These are phyloP conservation scores for Coemansia sp. DNA, from an alignment of 192 early-diverging fungal genomes.

Conservation along the genomic window DNA sequence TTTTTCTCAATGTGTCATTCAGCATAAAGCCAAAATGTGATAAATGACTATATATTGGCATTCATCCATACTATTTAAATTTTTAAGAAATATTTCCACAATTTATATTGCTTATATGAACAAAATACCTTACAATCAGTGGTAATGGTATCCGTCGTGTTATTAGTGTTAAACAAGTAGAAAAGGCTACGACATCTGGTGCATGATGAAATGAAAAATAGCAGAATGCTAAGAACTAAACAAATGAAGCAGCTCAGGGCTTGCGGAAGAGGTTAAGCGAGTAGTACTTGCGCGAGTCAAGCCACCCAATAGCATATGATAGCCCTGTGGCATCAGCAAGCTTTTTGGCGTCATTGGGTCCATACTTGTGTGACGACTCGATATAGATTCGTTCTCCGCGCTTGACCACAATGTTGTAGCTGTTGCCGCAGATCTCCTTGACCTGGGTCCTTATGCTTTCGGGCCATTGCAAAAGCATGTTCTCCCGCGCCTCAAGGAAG, in stretches of 20 bases:
- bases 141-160: neutral
- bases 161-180: no score
- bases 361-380: constrained; percentile 89
- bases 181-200: no score
- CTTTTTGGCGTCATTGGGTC: constrained; percentile 52
- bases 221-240: neutral
- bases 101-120: no score
- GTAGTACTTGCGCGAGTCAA: constrained; percentile 58
- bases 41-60: no score
- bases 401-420: constrained; percentile 51
- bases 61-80: neutral
- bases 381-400: constrained; percentile 84
- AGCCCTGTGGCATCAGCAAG: constrained; percentile 58
- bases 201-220: neutral
- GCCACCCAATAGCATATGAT: constrained; percentile 55
- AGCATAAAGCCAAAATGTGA: no score
- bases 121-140: no score
- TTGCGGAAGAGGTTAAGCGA: constrained; percentile 61
- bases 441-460: constrained; percentile 13
- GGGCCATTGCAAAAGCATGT: constrained; percentile 57
- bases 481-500: constrained; percentile 65
- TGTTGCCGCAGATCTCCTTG: constrained; percentile 17
- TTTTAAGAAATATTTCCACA: neutral
- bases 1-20: no score
- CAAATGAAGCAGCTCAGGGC: constrained; percentile 15